Percentiles rank a stretch among this genome's conserved stretches.
Evolutionary conservation across 805 yeast genomes (phyloP).

Genomic region (Kazachstania viticola): DNA sequence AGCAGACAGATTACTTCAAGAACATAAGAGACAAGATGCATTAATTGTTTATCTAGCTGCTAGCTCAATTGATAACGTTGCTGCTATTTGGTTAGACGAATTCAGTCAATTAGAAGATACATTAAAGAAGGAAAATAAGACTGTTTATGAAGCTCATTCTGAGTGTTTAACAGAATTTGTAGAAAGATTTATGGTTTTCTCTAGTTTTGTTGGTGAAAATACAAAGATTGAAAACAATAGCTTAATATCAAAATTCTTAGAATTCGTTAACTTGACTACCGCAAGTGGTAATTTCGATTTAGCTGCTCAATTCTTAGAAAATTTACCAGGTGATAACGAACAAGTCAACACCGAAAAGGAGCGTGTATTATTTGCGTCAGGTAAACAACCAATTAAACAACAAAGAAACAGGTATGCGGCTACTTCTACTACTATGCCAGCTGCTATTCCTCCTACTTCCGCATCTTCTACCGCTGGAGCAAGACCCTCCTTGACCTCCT

Average conservation of each 20-base stretch:
- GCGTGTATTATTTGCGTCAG: conserved; percentile 61
- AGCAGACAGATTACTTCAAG: conserved; percentile 63
- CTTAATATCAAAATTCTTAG: conserved; percentile 47
- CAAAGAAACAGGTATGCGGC: conserved; percentile 4
- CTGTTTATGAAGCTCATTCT: conserved; percentile 76
- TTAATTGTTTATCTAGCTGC: conserved; percentile 71
- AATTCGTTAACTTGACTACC: conserved; percentile 71
- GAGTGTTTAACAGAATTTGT: conserved; percentile 71
- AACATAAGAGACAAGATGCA: conserved; percentile 59
- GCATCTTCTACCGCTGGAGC: neutral
- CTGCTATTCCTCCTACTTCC: neutral
- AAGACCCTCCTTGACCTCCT: neutral
- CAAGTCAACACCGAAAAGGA: conserved; percentile 67
- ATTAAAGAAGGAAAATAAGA: conserved; percentile 28
- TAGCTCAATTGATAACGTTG: conserved; percentile 64
- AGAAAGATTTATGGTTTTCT: conserved; percentile 66
- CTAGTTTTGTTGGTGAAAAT: conserved; percentile 16
- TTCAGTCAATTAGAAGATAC: conserved; percentile 37
- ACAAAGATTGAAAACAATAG: conserved; percentile 21
- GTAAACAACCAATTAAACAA: conserved; percentile 14
- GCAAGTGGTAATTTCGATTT: conserved; percentile 75
- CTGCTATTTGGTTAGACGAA: conserved; percentile 78
- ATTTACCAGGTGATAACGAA: conserved; percentile 64
- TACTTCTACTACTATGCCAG: conserved; percentile 1
- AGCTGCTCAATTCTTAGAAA: conserved; percentile 56